Base-by-base conservation (phyloP, 768 basidiomycete genomes). In the Mycena capillaripes region DNA sequence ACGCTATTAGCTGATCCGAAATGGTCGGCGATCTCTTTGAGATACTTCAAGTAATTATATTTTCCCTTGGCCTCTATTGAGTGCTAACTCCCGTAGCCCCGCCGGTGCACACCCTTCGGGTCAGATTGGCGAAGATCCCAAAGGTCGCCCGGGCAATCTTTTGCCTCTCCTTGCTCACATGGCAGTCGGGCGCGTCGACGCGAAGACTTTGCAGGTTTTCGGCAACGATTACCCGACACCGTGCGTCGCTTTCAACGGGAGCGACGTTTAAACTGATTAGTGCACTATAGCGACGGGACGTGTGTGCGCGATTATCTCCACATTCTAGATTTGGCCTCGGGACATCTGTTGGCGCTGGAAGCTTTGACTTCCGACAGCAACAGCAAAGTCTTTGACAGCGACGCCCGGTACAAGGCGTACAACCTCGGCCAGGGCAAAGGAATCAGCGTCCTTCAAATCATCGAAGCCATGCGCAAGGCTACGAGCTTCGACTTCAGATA, bases 31-130 rank as follows among this genome's bases (percentile, higher is more conserved):
- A 90, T 98, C 78, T 95, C 95, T 53, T 86, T 99, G 74, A 90
- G 98, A 66, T 99, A 99, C 84, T 99, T 99, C 93, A 99, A 99
- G 94, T 95, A 75, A 80, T 88, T 80, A 29, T 53, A 17, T 17
- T 60, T 56, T 32, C 23, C 40, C 36, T 25, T 50, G n/a, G 2
- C 0, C 10, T 32, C 36, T 42, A 30, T 38, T 27, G 9, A 58
- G 34, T 59, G 14, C 52, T 71, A 11, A 71, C 42, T 58, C 34
- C 60, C 8, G 65, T 70, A 97, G 96, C 82, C 98, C 98, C 73
- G 98, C 96, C 42, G 98, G 98, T n/a, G 97, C 97, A 1, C 97
- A 99, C 82, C 95, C 97, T 2, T 98, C 97, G 25, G 98, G 98
- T 48, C 82, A 86, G 71, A 97, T 99, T 64, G 98, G 98, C 25